Percentiles rank a stretch among this genome's conserved stretches.
Evolutionary conservation across 805 yeast genomes (phyloP).

Genomic region (Kuraishia hungarica): DNA sequence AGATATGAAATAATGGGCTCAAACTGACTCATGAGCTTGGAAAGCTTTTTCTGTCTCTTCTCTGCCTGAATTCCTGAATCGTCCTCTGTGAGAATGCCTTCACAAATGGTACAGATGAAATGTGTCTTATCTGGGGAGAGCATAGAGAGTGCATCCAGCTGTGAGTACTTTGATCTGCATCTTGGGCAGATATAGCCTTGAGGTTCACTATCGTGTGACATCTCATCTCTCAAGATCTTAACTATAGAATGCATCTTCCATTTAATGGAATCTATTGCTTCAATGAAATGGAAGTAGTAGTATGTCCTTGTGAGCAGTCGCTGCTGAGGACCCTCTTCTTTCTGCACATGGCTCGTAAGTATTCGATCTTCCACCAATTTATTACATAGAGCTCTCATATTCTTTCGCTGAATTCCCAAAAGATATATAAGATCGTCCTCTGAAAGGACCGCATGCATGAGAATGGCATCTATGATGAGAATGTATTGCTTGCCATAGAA

Average conservation of each 20-base stretch:
- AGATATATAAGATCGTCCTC: slow-evolving; percentile 86
- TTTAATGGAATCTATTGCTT: slow-evolving; percentile 90
- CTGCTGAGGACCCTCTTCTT: slow-evolving; percentile 56
- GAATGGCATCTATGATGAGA: slow-evolving; percentile 76
- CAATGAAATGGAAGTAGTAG: slow-evolving; percentile 82
- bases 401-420: slow-evolving; percentile 79
- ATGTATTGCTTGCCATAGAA: slow-evolving; percentile 83
- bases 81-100: slow-evolving; percentile 72
- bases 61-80: slow-evolving; percentile 78
- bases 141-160: slow-evolving; percentile 80
- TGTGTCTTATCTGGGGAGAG: slow-evolving; percentile 72
- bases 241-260: slow-evolving; percentile 93
- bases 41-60: slow-evolving; percentile 72
- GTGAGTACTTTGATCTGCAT: slow-evolving; percentile 74
- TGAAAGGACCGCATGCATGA: slow-evolving; percentile 81
- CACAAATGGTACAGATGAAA: slow-evolving; percentile 82
- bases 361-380: slow-evolving; percentile 78
- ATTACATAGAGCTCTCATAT: slow-evolving; percentile 74
- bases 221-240: slow-evolving; percentile 67
- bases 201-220: slow-evolving; percentile 79
- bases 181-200: slow-evolving; percentile 90
- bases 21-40: slow-evolving; percentile 78
- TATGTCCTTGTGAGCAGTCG: slow-evolving; percentile 71
- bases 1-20: slow-evolving; percentile 80
- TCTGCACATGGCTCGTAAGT: slow-evolving; percentile 60